Conservation (phyloP, 1,139 yeast genomes). For the Saccharomyces hybrid region DNA sequence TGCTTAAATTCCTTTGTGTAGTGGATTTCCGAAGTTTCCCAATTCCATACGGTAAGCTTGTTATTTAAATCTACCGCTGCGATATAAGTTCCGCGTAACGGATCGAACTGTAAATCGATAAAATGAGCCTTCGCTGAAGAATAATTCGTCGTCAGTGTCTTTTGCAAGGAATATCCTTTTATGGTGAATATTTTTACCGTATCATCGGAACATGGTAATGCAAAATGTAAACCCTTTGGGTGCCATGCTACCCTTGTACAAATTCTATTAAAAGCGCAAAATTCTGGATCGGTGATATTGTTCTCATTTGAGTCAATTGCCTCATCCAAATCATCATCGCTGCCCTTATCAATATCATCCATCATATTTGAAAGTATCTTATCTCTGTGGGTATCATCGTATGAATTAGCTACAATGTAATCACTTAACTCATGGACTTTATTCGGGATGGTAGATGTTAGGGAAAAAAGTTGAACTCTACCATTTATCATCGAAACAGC, state of each 20-base stretch:
- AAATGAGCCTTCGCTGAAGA: constrained; percentile 29
- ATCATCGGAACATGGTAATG: constrained; percentile 44
- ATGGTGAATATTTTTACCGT: constrained; percentile 25
- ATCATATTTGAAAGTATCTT: constrained; percentile 13
- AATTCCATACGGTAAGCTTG: constrained; percentile 51
- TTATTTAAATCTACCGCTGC: constrained; percentile 48
- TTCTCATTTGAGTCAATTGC: constrained; percentile 25
- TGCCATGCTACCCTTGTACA: constrained; percentile 49
- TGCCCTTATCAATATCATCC: constrained; percentile 25
- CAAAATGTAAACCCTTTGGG: constrained; percentile 56
- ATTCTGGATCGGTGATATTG: constrained; percentile 21
- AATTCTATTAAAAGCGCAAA: constrained; percentile 32
- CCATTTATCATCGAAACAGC: constrained; percentile 67
- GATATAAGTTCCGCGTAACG: constrained; percentile 45
- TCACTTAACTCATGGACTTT: constrained; percentile 39
- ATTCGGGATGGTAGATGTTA: constrained; percentile 41
- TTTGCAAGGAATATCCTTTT: constrained; percentile 19
- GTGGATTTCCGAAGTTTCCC: constrained; percentile 30
- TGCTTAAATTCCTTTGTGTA: constrained; percentile 24
- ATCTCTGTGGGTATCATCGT: constrained; percentile 27
- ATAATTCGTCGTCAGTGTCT: constrained; percentile 26
- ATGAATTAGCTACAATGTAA: constrained; percentile 33
- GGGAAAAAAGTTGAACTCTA: constrained; percentile 54
- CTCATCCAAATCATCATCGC: constrained; percentile 32
- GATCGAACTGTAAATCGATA: constrained; percentile 53